phyloP scores from a whole-genome alignment of 106 monocot genomes.

The Ottelia alismoides region DNA sequence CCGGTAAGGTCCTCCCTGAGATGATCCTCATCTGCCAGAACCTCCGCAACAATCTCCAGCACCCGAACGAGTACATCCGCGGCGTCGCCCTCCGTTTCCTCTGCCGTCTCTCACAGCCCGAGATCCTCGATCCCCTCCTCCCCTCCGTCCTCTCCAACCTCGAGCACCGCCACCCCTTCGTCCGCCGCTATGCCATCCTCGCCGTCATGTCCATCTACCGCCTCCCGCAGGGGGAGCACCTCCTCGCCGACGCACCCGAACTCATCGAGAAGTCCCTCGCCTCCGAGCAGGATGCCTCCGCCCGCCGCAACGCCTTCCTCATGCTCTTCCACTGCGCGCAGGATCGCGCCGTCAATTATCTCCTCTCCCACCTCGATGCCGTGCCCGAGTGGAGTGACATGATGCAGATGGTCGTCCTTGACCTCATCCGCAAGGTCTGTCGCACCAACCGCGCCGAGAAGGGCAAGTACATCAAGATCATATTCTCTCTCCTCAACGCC shows the following conservation, averaged over 20 bases:
- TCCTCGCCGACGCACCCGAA: slow-evolving; percentile 67
- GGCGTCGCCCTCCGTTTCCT: slow-evolving; percentile 73
- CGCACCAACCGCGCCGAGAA: slow-evolving; percentile 60
- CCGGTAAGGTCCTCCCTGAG: slow-evolving; percentile 64
- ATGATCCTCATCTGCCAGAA: slow-evolving; percentile 85
- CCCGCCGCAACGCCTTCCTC: slow-evolving; percentile 70
- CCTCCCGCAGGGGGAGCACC: slow-evolving; percentile 57
- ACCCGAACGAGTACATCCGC: slow-evolving; percentile 72
- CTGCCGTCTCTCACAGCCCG: slow-evolving; percentile 50
- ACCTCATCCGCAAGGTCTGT: slow-evolving; percentile 86
- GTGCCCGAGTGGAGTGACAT: slow-evolving; percentile 68
- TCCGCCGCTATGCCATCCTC: slow-evolving; percentile 39
- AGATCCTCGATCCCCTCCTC: slow-evolving; percentile 63
- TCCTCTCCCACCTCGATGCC: slow-evolving; percentile 45
- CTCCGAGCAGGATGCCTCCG: slow-evolving; percentile 61
- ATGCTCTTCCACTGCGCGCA: slow-evolving; percentile 82
- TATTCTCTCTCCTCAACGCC: slow-evolving; percentile 42
- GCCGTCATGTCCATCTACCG: slow-evolving; percentile 40
- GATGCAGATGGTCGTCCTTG: slow-evolving; percentile 83
- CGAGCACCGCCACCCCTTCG: slow-evolving; percentile 53
- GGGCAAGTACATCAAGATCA: slow-evolving; percentile 75
- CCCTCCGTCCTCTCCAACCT: slow-evolving; percentile 47
- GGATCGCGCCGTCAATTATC: slow-evolving; percentile 64
- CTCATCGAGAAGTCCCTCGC: slow-evolving; percentile 47
- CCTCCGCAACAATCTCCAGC: slow-evolving; percentile 64